Evolutionary conservation across 139 green algal genomes (phyloP).

Genomic region (Desmodesmus armatus): DNA sequence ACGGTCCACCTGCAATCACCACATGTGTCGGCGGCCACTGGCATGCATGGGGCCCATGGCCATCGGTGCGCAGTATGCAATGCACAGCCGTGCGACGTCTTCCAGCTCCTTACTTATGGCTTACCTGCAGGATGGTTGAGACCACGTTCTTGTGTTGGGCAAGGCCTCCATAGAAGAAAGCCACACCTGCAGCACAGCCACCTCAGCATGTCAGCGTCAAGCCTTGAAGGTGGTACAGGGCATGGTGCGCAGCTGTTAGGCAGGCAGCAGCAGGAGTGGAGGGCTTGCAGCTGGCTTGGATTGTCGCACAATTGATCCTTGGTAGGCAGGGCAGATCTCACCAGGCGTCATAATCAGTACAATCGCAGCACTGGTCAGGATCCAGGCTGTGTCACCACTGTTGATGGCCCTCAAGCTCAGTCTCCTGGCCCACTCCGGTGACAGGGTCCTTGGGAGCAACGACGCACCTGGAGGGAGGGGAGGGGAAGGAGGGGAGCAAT

Average conservation of each 20-base stretch:
- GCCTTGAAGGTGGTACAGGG: too few species aligned
- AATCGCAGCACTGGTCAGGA: background rate
- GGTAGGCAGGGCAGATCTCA: background rate
- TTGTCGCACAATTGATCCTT: background rate
- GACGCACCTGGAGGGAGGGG: slow-evolving; percentile 5
- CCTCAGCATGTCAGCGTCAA: background rate
- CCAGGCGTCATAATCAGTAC: slow-evolving; percentile 42
- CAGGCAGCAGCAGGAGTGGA: too few species aligned
- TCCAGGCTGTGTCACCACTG: slow-evolving; percentile 29
- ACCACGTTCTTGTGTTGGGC: slow-evolving; percentile 41
- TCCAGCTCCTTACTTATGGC: too few species aligned
- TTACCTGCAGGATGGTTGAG: slow-evolving; percentile 37
- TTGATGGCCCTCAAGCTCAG: background rate
- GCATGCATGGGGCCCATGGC: too few species aligned
- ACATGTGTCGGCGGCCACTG: too few species aligned
- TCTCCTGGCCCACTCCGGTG: background rate
- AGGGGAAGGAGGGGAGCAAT: background rate
- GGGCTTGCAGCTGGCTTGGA: background rate
- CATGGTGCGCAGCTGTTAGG: too few species aligned
- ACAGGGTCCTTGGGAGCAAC: slow-evolving; percentile 3
- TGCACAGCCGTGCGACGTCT: too few species aligned
- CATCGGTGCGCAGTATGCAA: too few species aligned
- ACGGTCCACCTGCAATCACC: too few species aligned
- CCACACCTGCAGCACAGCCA: background rate
- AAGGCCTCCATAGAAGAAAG: slow-evolving; percentile 18